Evolutionary conservation across 176 grass and related monocot genomes (phyloP).

Genomic region (Chloris gayana): DNA sequence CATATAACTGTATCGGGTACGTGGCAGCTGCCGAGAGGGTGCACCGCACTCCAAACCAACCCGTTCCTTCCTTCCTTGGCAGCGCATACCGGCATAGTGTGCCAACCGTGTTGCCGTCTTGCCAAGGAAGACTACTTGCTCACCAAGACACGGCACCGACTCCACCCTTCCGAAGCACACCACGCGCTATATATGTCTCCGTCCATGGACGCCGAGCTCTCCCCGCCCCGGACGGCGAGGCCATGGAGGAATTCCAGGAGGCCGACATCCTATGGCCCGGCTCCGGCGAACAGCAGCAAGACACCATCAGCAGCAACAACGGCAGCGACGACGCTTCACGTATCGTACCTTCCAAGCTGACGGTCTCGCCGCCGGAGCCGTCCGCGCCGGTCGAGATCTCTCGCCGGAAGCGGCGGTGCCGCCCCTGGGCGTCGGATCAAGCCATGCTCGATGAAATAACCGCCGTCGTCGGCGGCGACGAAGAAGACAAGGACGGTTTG

Average conservation of each 20-base stretch:
- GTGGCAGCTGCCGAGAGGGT: conserved; percentile 41
- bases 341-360: background rate
- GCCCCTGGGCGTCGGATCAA: conserved; percentile 39
- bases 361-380: background rate
- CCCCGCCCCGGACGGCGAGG: conserved; percentile 34
- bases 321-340: background rate
- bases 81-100: conserved; percentile 2
- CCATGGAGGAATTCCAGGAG: conserved; percentile 72
- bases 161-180: conserved; percentile 16
- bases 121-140: conserved; percentile 46
- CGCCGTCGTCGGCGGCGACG: background rate
- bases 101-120: conserved; percentile 5
- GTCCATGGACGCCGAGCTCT: background rate
- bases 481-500: background rate
- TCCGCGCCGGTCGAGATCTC: conserved; percentile 44
- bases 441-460: background rate
- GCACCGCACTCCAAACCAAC: conserved; percentile 53
- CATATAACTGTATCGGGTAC: background rate
- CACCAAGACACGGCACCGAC: conserved; percentile 45
- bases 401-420: conserved; percentile 42
- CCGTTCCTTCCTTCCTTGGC: background rate
- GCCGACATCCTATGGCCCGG: conserved; percentile 62
- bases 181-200: conserved; percentile 21
- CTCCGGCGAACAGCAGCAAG: background rate
- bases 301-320: background rate